Evolutionary conservation across 495 filamentous ascomycete species (phyloP).

Genomic region (Coniosporium apollinis): DNA sequence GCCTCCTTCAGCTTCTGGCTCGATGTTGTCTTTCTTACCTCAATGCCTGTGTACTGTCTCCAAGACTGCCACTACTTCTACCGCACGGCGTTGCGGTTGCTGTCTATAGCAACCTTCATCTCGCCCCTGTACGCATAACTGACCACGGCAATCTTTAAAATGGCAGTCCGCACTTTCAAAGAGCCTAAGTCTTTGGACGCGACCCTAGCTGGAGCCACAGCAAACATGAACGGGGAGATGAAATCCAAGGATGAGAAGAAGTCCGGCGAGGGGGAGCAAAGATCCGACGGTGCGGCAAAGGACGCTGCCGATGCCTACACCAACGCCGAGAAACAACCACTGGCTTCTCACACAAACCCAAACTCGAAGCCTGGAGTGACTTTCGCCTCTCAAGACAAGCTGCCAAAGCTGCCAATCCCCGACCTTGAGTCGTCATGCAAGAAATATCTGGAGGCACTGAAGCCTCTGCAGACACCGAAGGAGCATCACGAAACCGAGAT

Average conservation of each 20-base stretch:
- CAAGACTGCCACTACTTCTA: conserved; percentile 91
- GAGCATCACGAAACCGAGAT: conserved; percentile 72
- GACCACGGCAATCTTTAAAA: conserved; percentile 19
- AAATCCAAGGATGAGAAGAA: conserved; percentile 13
- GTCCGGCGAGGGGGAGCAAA: conserved; percentile 10
- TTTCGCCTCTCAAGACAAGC: conserved; percentile 71
- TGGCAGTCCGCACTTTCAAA: conserved; percentile 31
- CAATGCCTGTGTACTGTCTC: conserved; percentile 66
- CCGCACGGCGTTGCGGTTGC: conserved; percentile 65
- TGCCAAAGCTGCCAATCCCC: conserved; percentile 87
- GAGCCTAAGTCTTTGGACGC: conserved; percentile 56
- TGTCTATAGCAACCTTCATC: conserved; percentile 61
- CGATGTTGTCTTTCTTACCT: too few species aligned
- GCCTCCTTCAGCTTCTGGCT: too few species aligned
- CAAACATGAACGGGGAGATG: conserved; percentile 12
- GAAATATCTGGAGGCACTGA: conserved; percentile 66
- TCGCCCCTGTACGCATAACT: conserved; percentile 55
- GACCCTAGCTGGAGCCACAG: conserved; percentile 29
- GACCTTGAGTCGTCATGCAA: conserved; percentile 69
- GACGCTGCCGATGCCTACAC: conserved; percentile 26
- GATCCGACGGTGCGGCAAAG: conserved; percentile 24
- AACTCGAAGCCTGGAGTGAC: conserved; percentile 52
- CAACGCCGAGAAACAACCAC: conserved; percentile 25
- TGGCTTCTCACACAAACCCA: conserved; percentile 24
- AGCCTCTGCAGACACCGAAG: conserved; percentile 59